phyloP scores from a whole-genome alignment of 495 filamentous ascomycete genomes.

The Aspergillus conjunctus region DNA sequence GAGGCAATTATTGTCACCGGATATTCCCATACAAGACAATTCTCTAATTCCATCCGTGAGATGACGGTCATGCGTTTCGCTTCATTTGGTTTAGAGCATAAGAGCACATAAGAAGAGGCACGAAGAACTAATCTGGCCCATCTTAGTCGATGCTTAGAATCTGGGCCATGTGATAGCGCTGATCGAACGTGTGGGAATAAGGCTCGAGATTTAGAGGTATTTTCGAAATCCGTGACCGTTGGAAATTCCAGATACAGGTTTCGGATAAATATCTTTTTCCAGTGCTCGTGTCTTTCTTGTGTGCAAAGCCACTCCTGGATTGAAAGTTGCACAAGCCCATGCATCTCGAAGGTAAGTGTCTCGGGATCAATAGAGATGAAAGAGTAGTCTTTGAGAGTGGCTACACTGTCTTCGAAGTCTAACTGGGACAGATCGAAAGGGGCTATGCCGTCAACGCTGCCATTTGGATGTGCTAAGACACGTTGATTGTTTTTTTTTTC shows the following conservation, averaged over 20 bases:
- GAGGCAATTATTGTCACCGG: no score
- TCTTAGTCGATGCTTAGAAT: neutral
- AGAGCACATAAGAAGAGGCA: no score
- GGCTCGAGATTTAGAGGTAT: slow-evolving; percentile 28
- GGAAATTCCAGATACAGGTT: slow-evolving; percentile 43
- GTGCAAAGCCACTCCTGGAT: slow-evolving; percentile 46
- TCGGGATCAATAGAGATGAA: slow-evolving; percentile 27
- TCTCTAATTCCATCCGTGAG: no score
- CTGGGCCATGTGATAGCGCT: slow-evolving; percentile 20
- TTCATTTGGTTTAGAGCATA: no score
- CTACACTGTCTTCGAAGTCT: neutral
- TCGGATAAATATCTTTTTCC: slow-evolving; percentile 39
- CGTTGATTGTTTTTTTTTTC: no score
- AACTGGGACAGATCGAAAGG: neutral
- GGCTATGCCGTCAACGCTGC: neutral
- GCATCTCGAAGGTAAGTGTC: slow-evolving; percentile 43
- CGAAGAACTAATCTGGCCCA: no score
- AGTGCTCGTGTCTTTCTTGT: slow-evolving; percentile 38
- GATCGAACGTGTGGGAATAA: slow-evolving; percentile 34
- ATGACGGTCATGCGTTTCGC: no score
- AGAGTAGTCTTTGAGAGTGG: slow-evolving; percentile 30
- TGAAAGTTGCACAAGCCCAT: slow-evolving; percentile 49
- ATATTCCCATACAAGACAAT: no score
- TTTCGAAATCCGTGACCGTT: slow-evolving; percentile 32
- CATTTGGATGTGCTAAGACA: no score